Evolutionary conservation across 1,139 yeast genomes (phyloP).

Genomic region (Yueomyces sp.): DNA sequence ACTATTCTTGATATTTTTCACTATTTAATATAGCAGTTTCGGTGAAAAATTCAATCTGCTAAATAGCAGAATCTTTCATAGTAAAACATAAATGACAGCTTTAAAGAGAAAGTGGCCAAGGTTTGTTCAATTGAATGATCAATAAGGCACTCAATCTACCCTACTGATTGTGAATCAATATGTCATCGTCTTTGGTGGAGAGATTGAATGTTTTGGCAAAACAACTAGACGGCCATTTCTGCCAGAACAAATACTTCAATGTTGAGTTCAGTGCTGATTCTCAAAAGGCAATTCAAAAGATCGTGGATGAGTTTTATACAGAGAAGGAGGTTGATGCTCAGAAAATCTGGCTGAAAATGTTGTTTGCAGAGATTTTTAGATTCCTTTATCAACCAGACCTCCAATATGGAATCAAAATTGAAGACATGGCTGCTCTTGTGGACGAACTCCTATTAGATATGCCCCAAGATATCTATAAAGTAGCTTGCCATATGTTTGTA

Average conservation of each 20-base stretch:
- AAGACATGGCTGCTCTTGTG: constrained; percentile 8
- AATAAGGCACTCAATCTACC: too few species aligned
- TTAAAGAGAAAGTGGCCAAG: too few species aligned
- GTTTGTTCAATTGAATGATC: too few species aligned
- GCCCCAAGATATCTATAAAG: background rate
- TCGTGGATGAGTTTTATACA: constrained; percentile 5
- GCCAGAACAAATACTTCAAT: constrained; percentile 4
- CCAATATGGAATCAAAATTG: constrained; percentile 4
- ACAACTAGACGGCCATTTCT: constrained; percentile 1
- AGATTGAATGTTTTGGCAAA: constrained; percentile 7
- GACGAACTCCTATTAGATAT: too few species aligned
- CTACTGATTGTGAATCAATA: background rate
- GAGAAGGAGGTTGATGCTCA: constrained; percentile 8
- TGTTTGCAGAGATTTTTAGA: constrained; percentile 11
- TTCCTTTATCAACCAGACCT: constrained; percentile 4
- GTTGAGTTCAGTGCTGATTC: constrained; percentile 8
- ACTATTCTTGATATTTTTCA: too few species aligned
- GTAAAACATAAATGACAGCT: too few species aligned
- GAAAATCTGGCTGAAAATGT: constrained; percentile 10
- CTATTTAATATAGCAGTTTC: too few species aligned
- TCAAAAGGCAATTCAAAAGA: constrained; percentile 5
- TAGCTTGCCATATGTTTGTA: constrained; percentile 12
- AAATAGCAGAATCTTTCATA: too few species aligned
- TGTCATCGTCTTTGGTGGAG: constrained; percentile 4
- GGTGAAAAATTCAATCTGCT: too few species aligned